Percentiles rank a stretch among this genome's conserved stretches.
phyloP scores from a whole-genome alignment of 495 filamentous ascomycete species.

The Hyphodiscus hymeniophilus region DNA sequence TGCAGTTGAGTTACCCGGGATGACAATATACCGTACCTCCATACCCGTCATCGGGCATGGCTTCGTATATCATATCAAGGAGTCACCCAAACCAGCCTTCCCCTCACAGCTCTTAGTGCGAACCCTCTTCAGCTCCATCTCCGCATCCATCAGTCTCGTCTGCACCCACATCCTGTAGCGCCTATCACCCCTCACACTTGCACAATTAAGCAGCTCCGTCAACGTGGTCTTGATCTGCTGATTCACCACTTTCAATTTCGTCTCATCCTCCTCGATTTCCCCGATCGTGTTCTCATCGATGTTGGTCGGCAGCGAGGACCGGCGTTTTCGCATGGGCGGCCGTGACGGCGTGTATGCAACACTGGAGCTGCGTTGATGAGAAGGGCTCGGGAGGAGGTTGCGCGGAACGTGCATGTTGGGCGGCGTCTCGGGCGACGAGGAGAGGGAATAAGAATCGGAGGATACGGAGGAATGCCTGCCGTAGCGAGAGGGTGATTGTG shows the following conservation, averaged over 20 bases:
- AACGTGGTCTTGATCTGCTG: slow-evolving; percentile 55
- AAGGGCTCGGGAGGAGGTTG: slow-evolving; percentile 15
- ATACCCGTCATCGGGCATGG: too few species aligned
- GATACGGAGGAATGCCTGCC: not conserved
- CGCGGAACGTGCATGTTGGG: slow-evolving; percentile 9
- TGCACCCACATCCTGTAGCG: slow-evolving; percentile 56
- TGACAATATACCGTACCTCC: too few species aligned
- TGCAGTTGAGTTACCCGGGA: too few species aligned
- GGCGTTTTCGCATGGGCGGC: slow-evolving; percentile 1
- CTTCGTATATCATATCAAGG: not conserved
- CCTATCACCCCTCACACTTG: slow-evolving; percentile 43
- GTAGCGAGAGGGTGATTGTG: slow-evolving; percentile 28
- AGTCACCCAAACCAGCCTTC: not conserved
- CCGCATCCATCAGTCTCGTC: slow-evolving; percentile 53
- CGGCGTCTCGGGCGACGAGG: slow-evolving; percentile 15
- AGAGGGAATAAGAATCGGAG: slow-evolving; percentile 7
- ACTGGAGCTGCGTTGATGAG: slow-evolving; percentile 13
- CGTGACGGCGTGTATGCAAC: not conserved
- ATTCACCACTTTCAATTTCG: slow-evolving; percentile 50
- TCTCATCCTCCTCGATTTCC: slow-evolving; percentile 43
- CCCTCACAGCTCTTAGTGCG: slow-evolving; percentile 22
- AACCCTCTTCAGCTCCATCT: slow-evolving; percentile 41
- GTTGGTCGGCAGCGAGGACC: slow-evolving; percentile 28
- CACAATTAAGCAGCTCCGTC: slow-evolving; percentile 59
- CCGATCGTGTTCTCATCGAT: slow-evolving; percentile 25